Base-by-base conservation (phyloP, 768 basidiomycete species). In the Lactifluus subvellereus region DNA sequence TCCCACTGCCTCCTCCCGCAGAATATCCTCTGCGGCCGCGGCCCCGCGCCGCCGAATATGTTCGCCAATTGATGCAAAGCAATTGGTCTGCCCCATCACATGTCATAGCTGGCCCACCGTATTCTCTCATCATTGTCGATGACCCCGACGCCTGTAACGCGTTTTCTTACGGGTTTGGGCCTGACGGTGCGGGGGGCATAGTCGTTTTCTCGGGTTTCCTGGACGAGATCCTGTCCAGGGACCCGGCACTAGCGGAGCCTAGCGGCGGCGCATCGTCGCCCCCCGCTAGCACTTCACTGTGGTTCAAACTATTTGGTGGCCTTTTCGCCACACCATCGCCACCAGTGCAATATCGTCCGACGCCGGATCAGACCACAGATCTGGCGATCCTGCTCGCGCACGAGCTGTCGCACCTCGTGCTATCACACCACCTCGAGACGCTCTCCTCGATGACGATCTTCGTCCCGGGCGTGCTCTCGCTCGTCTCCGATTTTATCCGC, bases 161-260 rank as follows among this genome's bases (percentile, higher is more conserved):
- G 1, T 97, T 99, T 73, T 91, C 89, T 1, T 98, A 95, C 71
- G 96, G 96, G 1, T 98, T 98, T 67, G 93, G 93, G 13, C 88
- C 91, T 3, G 85, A 94, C 69, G 89, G 91, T 42, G 91, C 87
- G 0, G 94, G 93, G 61, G 96, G 97, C 6, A 83, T 99, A 61
- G 95, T 98, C 59, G 85, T 99, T 9, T 98, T 92, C 73, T 91
- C 91, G 13, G 96, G 96, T 6, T 92, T 98, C 76, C 72, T 98
- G 54, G 91, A 98, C 71, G 86, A 93, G 59, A 87, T 98, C 56
- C 78, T 97, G 38, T 71, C 82, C 57, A 56, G 42, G 45, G 81
- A 79, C 66, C 72, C 73, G 37, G 75, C 80, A 4, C 67, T 71
- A 35, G 70, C 70, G 33, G 66, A 27, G 4, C 27, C 56, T 10